Conservation (phyloP, 805 yeast genomes). For the Saccharomycopsis vini region DNA sequence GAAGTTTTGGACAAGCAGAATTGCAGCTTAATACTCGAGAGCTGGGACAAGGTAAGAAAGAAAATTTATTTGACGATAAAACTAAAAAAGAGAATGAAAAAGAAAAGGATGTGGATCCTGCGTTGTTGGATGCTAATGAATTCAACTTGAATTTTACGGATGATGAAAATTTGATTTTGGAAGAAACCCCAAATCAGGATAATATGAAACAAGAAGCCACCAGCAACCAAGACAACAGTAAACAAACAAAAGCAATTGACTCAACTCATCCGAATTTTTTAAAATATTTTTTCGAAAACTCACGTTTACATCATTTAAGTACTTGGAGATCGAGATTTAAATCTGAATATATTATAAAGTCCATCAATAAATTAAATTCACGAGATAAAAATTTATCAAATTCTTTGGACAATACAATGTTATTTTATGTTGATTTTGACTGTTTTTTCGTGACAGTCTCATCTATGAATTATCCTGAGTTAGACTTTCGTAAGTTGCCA, state of each 20-base stretch:
- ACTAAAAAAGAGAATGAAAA: slow-evolving; percentile 3
- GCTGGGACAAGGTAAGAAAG: not conserved
- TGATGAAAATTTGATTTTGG: not conserved
- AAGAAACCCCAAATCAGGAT: too few species aligned
- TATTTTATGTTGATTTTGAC: slow-evolving; percentile 86
- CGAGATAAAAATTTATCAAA: slow-evolving; percentile 6
- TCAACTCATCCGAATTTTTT: slow-evolving; percentile 76
- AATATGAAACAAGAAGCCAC: too few species aligned
- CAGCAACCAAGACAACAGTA: too few species aligned
- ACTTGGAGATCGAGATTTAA: slow-evolving; percentile 75
- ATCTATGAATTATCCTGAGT: slow-evolving; percentile 43
- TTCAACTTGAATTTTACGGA: not conserved
- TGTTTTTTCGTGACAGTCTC: slow-evolving; percentile 90
- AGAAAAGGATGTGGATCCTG: not conserved
- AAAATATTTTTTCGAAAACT: slow-evolving; percentile 60
- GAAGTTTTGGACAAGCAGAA: slow-evolving; percentile 47
- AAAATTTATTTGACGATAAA: not conserved
- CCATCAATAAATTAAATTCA: slow-evolving; percentile 26
- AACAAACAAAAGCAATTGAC: slow-evolving; percentile 29
- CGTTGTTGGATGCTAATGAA: not conserved
- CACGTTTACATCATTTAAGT: slow-evolving; percentile 83
- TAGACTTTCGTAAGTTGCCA: slow-evolving; percentile 41
- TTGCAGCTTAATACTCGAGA: slow-evolving; percentile 16
- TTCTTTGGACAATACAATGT: slow-evolving; percentile 21
- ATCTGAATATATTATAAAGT: slow-evolving; percentile 44